Evolutionary conservation across 2,329 filamentous ascomycete genomes (phyloP).

Genomic region (Ophiostoma tasmaniense): DNA sequence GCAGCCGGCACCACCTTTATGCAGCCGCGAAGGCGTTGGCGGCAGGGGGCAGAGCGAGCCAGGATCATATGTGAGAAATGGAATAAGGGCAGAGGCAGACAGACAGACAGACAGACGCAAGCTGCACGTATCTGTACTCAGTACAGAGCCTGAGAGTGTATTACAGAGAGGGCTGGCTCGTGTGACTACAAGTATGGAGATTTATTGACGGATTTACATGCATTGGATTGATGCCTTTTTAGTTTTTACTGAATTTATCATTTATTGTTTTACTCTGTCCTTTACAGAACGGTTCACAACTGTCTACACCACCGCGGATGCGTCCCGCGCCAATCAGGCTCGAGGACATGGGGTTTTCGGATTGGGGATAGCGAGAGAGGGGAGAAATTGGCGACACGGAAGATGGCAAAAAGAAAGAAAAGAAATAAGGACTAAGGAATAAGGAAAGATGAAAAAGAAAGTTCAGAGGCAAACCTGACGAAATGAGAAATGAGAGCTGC

Average conservation of each 20-base stretch:
- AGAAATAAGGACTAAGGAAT: not conserved
- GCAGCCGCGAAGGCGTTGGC: conserved; percentile 4
- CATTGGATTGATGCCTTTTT: not conserved
- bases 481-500: no score
- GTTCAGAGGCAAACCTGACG: no score
- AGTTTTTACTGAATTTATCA: not conserved
- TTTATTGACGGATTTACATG: not conserved
- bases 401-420: no score
- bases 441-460: no score
- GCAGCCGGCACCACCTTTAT: conserved; percentile 4
- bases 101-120: not conserved
- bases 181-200: not conserved
- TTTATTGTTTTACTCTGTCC: not conserved
- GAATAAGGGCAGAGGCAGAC: not conserved
- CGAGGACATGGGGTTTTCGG: not conserved
- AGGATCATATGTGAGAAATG: not conserved
- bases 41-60: not conserved
- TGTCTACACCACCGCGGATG: not conserved
- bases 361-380: not conserved
- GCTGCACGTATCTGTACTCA: not conserved
- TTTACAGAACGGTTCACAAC: not conserved
- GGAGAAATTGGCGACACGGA: not conserved
- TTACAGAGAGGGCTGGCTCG: not conserved
- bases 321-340: conserved; percentile 4
- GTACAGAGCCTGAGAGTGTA: no score